phyloP scores from a whole-genome alignment of 2,329 filamentous ascomycete species.

The Zymoseptoria brevis region DNA sequence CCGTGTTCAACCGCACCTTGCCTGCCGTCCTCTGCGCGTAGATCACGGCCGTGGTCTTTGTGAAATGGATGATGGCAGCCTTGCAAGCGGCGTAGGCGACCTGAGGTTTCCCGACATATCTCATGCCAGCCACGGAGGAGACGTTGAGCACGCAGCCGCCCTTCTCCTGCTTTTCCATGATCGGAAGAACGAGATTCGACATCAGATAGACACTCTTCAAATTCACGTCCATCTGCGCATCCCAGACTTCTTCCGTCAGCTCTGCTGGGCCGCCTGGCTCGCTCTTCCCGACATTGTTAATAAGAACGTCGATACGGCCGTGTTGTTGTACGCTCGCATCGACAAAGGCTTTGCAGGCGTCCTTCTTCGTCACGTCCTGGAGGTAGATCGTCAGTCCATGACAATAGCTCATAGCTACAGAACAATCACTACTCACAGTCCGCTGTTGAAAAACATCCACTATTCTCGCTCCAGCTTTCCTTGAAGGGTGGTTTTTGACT shows the following conservation, averaged over 20 bases:
- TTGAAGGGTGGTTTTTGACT: conserved; percentile 12
- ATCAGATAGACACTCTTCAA: conserved; percentile 50
- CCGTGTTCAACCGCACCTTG: conserved; percentile 45
- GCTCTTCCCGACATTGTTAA: conserved; percentile 54
- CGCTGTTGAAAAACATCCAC: conserved; percentile 18
- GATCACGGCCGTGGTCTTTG: conserved; percentile 64
- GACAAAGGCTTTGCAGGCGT: conserved; percentile 46
- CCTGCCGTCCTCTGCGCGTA: conserved; percentile 36
- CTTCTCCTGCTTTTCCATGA: conserved; percentile 45
- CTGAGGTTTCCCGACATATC: conserved; percentile 47
- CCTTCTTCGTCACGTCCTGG: conserved; percentile 45
- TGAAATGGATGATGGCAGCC: conserved; percentile 68
- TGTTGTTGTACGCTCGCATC: conserved; percentile 45
- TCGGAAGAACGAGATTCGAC: conserved; percentile 45
- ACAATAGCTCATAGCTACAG: background rate
- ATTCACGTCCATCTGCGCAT: conserved; percentile 48
- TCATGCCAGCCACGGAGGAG: conserved; percentile 43
- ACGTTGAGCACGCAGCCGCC: conserved; percentile 34
- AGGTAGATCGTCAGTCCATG: background rate
- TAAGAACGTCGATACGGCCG: conserved; percentile 51
- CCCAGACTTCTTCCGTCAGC: conserved; percentile 45
- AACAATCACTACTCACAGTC: conserved; percentile 12
- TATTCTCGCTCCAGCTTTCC: conserved; percentile 6
- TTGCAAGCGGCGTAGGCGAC: conserved; percentile 61
- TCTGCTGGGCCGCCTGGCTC: conserved; percentile 45